Percentiles rank a stretch among this genome's conserved stretches.
phyloP scores from a whole-genome alignment of 306 rosid species.

The Leucaena leucocephala region DNA sequence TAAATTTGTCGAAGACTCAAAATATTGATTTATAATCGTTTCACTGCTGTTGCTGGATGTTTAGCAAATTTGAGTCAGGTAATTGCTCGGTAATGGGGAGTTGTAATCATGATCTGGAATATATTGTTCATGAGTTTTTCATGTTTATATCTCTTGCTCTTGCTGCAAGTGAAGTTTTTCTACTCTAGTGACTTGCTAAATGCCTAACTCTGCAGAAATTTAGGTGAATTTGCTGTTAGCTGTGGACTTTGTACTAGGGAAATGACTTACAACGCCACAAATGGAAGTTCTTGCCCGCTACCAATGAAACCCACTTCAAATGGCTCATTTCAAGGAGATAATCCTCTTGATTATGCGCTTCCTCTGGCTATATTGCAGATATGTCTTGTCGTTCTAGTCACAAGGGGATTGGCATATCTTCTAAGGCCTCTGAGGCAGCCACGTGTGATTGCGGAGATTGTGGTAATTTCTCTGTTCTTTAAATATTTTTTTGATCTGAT shows the following conservation, averaged over 20 bases:
- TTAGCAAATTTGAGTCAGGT: not conserved
- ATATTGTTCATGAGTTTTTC: not conserved
- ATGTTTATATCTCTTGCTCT: not conserved
- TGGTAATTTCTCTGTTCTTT: constrained; percentile 55
- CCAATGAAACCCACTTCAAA: constrained; percentile 83
- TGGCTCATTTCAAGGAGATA: constrained; percentile 79
- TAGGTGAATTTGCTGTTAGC: constrained; percentile 33
- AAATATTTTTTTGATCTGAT: constrained; percentile 5
- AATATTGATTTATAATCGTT: not conserved
- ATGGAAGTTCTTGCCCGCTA: constrained; percentile 43
- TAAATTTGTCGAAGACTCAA: not conserved
- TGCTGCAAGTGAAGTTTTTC: not conserved
- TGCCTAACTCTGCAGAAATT: constrained; percentile 32
- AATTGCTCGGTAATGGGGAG: not conserved
- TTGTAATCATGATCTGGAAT: constrained; percentile 22
- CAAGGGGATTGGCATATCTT: constrained; percentile 50
- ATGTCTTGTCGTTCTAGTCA: constrained; percentile 48
- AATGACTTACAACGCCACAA: constrained; percentile 56
- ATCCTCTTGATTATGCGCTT: constrained; percentile 81
- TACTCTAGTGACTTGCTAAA: not conserved
- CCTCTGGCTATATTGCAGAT: constrained; percentile 64
- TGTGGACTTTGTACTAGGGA: constrained; percentile 12
- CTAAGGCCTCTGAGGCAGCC: constrained; percentile 51
- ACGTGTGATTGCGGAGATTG: constrained; percentile 55
- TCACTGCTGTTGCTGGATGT: not conserved